These are phyloP conservation scores for Cryphonectria japonica DNA, from an alignment of 2,329 filamentous ascomycete species.

Conservation along the genomic window DNA sequence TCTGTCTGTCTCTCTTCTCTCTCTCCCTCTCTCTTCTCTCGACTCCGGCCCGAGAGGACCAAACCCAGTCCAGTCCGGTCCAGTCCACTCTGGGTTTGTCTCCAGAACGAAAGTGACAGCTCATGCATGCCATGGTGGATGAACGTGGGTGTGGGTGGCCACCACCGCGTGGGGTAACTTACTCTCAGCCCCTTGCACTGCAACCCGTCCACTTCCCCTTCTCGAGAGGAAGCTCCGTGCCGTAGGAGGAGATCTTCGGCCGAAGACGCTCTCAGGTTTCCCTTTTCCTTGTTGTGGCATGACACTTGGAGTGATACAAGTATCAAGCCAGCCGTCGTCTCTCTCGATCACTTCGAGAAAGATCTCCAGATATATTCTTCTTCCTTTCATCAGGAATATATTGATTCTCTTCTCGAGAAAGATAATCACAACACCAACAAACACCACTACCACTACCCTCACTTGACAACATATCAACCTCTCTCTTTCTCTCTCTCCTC, in stretches of 20 bases:
- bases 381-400: background rate
- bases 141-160: conserved; percentile 23
- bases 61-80: background rate
- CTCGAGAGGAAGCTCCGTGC: conserved; percentile 22
- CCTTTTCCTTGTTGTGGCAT: conserved; percentile 3
- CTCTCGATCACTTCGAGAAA: conserved; percentile 3
- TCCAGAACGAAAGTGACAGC: conserved; percentile 22
- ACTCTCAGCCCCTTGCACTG: conserved; percentile 22
- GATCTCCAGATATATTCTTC: background rate
- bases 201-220: conserved; percentile 17
- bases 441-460: background rate
- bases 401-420: background rate
- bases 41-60: conserved; percentile 1
- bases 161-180: conserved; percentile 21
- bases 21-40: background rate
- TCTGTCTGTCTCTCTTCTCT: background rate
- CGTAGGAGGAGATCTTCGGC: conserved; percentile 17
- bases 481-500: background rate
- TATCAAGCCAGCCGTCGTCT: conserved; percentile 23
- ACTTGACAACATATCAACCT: background rate
- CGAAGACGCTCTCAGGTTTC: conserved; percentile 20
- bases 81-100: background rate
- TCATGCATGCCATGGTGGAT: conserved; percentile 18
- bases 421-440: background rate
- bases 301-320: conserved; percentile 25